Base-by-base conservation (phyloP, 2,329 filamentous ascomycete species). In the Pyrenophora seminiperda region DNA sequence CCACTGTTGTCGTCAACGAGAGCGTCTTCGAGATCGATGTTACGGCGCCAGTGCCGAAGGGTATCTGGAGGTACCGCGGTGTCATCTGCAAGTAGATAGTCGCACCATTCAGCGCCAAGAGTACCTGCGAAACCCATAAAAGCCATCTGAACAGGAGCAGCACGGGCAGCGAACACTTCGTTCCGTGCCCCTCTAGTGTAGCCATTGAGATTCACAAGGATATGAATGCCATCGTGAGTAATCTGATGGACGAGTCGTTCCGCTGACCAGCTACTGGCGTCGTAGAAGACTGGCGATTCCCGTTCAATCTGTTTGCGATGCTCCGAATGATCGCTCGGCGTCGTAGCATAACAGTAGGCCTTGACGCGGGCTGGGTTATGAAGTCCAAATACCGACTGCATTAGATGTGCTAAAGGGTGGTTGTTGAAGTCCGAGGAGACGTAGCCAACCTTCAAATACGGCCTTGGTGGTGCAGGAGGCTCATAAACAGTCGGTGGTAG, bases 101-200 rank as follows among this genome's bases (percentile, higher is more conserved):
- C 94, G 63, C 94, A 99, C 94, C 94, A 99, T 70, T 99, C 94
- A 2, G 94, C 94, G 5, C 94, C 94, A 1, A 99, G 78, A 0
- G 93, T 97, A 7, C 94, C 94, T 0, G 94, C 94, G 70, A 99
- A 99, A 0, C 94, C 94, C 94, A 99, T 99, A 67, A 99, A 99
- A 0, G 94, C 96, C 94, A 99, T 99, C 61, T 99, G 94, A 34
- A 99, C 91, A 0, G 94, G 94, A 2, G 92, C 91, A 13, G 94
- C 91, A 19, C 95, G 85, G 17, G 94, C 94, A 17, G 94, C 94
- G 71, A 99, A 99, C 3, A 99, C 88, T 69, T 99, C 94, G 63
- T 99, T 99, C 18, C 92, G 85, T n/a, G 94, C 94, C 22, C 94
- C 94, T 45, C 94, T 83, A 0, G 94, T 99, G 72, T 99, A 99